Percentiles rank a stretch among this genome's conserved stretches.
phyloP scores from a whole-genome alignment of 2,329 filamentous ascomycete species.

The Biscogniauxia sp. region DNA sequence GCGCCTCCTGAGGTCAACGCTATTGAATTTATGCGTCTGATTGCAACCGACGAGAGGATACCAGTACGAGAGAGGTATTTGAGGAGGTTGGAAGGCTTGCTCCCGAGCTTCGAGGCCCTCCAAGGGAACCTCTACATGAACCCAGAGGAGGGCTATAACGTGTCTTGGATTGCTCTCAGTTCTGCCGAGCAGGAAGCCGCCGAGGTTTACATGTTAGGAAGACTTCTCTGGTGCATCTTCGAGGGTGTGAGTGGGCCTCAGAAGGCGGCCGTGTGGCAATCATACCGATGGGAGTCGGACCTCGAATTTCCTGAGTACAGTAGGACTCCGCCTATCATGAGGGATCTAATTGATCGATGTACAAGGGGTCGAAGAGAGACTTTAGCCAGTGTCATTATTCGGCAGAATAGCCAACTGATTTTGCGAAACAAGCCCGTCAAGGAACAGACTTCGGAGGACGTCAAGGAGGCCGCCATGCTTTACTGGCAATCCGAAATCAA shows the following conservation, averaged over 20 bases:
- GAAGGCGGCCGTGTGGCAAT: constrained; percentile 56
- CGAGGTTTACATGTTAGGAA: constrained; percentile 62
- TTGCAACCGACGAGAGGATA: constrained; percentile 50
- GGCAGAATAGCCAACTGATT: constrained; percentile 46
- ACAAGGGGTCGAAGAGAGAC: constrained; percentile 47
- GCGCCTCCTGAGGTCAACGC: constrained; percentile 59
- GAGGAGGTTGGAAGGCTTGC: constrained; percentile 40
- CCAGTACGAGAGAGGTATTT: constrained; percentile 42
- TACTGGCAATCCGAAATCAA: constrained; percentile 51
- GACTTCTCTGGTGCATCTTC: constrained; percentile 61
- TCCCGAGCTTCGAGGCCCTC: constrained; percentile 45
- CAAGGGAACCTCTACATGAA: constrained; percentile 46
- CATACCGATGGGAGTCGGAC: constrained; percentile 54
- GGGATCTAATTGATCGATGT: constrained; percentile 49
- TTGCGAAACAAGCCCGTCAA: constrained; percentile 35
- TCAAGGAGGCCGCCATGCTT: constrained; percentile 34
- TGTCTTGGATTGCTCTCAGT: constrained; percentile 55
- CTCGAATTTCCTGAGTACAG: constrained; percentile 55
- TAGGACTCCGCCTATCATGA: constrained; percentile 45
- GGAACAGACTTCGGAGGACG: constrained; percentile 35
- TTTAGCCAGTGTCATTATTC: constrained; percentile 44
- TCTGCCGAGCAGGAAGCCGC: constrained; percentile 53
- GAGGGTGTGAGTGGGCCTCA: constrained; percentile 59
- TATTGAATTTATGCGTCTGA: constrained; percentile 55
- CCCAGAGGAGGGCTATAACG: constrained; percentile 51